Conservation (phyloP, 441 rosid genomes). For the Pelargonium fulgidum region DNA sequence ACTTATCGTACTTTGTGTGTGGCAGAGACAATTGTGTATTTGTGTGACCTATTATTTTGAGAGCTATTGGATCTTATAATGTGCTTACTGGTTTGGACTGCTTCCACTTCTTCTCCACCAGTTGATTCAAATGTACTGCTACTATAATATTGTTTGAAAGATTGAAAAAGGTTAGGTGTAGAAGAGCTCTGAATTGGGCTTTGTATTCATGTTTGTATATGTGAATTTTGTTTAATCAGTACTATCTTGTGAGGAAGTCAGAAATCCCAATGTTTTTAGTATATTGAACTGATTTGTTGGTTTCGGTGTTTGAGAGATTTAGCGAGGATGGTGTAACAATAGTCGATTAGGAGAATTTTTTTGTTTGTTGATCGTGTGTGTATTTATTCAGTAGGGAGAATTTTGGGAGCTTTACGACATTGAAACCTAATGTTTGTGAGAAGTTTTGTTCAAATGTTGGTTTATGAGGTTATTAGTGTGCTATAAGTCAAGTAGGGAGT, state of each 20-base stretch:
- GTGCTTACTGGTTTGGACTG: constrained; percentile 23
- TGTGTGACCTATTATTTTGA: not conserved
- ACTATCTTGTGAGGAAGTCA: not conserved
- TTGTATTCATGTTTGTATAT: not conserved
- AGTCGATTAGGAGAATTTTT: no score
- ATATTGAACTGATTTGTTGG: not conserved
- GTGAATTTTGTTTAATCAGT: not conserved
- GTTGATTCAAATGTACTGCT: constrained; percentile 24
- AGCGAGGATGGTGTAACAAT: no score
- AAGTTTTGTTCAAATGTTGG: no score
- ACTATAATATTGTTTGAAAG: constrained; percentile 13
- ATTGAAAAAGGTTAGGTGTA: constrained; percentile 22
- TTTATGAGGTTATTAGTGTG: no score
- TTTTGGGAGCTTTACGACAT: no score
- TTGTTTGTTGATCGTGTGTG: no score
- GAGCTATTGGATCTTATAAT: constrained; percentile 28
- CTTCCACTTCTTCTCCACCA: constrained; percentile 13
- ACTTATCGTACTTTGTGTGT: not conserved
- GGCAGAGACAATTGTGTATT: not conserved
- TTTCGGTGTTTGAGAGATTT: not conserved
- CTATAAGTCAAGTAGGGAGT: no score
- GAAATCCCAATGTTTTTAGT: no score
- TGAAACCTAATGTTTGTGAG: no score
- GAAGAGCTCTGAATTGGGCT: not conserved
- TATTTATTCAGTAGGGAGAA: no score